Base-by-base conservation (phyloP, 768 basidiomycete genomes). In the Amanita phalloides region DNA sequence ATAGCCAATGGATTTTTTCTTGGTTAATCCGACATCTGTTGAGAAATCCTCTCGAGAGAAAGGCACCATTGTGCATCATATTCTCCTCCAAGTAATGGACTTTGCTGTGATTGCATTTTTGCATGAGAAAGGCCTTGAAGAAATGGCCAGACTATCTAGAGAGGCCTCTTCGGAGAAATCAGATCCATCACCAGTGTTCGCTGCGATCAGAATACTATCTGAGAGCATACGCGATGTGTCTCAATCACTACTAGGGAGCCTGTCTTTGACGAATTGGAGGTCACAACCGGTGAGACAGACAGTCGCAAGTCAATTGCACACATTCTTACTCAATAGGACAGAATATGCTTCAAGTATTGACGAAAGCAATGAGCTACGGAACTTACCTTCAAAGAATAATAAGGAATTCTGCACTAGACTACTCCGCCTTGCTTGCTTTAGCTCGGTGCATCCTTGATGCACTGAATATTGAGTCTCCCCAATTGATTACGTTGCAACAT, bases 391-490 rank as follows among this genome's bases (percentile, higher is more conserved):
- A 71, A 53, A 64, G 65, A 37, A 68, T 72, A 30, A 61, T 71
- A 13, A 57, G 58, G 25, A 58, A 65, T 14, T 45, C 65, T 3
- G 58, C 68, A 3, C 72, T 86, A 53, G 81, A 91, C 64, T 85
- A 84, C 59, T 89, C 86, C 1, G 71, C 75, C 2, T 66, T 83
- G 11, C 79, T 79, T 53, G 77, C 82, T 7, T 63, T 86, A 28
- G 73, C 77, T 3, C 68, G 64, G 4, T 76, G 79, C 75, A 70
- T 90, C 25, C 55, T 63, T 7, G 68, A 75, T 30, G 60, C 67
- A 2, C 60, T 84, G 2, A 56, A 67, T 11, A 55, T 60, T 11
- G 62, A 68, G 35, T 63, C 74, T 3, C 48, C 64, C 2, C 39
- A 53, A 3, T 75, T 79, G 46, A 38, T 51, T 1, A 48, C 58